phyloP scores from a whole-genome alignment of 2,329 filamentous ascomycete genomes.

The Ophiostoma ulmi region DNA sequence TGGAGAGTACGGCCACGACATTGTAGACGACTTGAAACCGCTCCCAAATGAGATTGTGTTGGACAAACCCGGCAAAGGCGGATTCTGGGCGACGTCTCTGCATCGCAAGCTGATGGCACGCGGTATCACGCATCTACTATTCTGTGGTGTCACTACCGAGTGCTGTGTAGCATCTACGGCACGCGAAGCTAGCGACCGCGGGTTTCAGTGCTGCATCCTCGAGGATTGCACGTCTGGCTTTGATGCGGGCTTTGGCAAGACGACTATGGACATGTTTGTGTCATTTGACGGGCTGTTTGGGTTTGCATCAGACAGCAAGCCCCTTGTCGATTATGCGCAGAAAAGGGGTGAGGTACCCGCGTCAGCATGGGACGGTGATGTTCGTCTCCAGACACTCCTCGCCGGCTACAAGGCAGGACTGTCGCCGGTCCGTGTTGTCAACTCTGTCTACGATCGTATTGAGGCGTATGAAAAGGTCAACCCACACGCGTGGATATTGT shows the following conservation, averaged over 20 bases:
- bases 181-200: background rate
- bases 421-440: background rate
- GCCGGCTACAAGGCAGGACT: background rate
- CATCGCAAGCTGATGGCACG: background rate
- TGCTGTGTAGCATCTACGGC: background rate
- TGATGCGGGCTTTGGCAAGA: conserved; percentile 41
- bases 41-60: background rate
- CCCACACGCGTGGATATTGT: background rate
- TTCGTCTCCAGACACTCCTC: background rate
- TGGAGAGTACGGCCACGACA: background rate
- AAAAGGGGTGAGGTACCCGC: background rate
- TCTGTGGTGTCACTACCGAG: background rate
- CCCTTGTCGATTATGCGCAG: background rate
- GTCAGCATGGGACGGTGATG: background rate
- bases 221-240: conserved; percentile 47
- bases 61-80: background rate
- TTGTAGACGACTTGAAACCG: background rate
- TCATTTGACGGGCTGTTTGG: conserved; percentile 50
- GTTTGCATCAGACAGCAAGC: conserved; percentile 33
- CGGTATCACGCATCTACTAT: background rate
- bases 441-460: background rate
- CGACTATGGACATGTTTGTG: conserved; percentile 46
- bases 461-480: background rate
- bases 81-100: background rate
- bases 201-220: conserved; percentile 32